A percentile compares a stretch with the other conserved stretches of the same genome.
These are phyloP conservation scores for Conringia planisiliqua DNA, from an alignment of 345 rosid genomes.

Conservation along the genomic window DNA sequence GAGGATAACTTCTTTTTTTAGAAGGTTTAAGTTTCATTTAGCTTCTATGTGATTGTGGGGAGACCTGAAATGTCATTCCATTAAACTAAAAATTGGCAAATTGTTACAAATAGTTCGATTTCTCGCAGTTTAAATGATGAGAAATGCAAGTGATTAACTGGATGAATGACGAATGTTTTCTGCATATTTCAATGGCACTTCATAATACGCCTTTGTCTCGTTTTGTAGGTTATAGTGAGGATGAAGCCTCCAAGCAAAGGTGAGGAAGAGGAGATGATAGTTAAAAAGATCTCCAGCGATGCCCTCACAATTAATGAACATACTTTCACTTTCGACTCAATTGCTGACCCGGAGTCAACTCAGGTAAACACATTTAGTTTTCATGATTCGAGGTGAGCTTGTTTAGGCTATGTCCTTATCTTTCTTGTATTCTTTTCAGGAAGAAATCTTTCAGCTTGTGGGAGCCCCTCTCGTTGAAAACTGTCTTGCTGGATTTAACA, in stretches of 20 bases:
- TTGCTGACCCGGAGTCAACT: conserved; percentile 70
- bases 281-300: conserved; percentile 57
- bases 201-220: neutral
- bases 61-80: neutral
- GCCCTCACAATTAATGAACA: conserved; percentile 75
- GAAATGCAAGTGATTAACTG: neutral
- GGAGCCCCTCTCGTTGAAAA: conserved; percentile 94
- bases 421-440: conserved; percentile 38
- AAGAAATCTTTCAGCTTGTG: conserved; percentile 76
- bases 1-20: neutral
- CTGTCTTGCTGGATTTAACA: conserved; percentile 94
- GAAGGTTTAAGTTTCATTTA: conserved; percentile 7
- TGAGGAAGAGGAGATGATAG: conserved; percentile 69
- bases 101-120: neutral
- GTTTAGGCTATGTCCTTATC: neutral
- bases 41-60: neutral
- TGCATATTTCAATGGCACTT: neutral
- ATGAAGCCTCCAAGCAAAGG: conserved; percentile 79
- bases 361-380: conserved; percentile 45
- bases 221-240: conserved; percentile 73
- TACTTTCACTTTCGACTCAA: conserved; percentile 79
- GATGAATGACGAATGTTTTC: neutral
- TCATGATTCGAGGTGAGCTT: neutral
- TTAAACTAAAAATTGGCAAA: too few relatives aligned
- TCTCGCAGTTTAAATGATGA: neutral